Evolutionary conservation across 2,329 filamentous ascomycete species (phyloP), one percentile per base, ranked within the genome.

Genomic region (Aspergillus viridinutans): DNA sequence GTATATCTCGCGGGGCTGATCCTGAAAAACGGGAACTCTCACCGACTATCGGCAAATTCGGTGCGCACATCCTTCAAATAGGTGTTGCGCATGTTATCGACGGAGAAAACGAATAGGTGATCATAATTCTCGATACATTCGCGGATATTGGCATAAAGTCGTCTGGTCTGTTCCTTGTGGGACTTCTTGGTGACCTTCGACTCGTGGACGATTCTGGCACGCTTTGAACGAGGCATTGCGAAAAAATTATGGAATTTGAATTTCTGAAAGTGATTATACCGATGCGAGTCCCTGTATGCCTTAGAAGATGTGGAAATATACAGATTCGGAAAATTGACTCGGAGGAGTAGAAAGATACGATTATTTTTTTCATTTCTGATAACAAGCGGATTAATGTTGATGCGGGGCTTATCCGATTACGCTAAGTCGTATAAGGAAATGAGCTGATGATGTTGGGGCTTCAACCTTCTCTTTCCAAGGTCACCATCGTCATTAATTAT

Each of bases 71-170:
- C 86, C 80, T 97, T 96, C 69, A 97, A 80, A 76, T 96, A 92
- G 67, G 88, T 95, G 80, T 99, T 99, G 74, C 94, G 91, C 91
- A 96, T 96, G 81, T 97, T 97, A 73, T 96, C 90, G 66, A 99
- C 88, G 69, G 85, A 84, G 75, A 99, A 96, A 72, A 97, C 90
- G 78, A 95, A 95, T 79, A 93, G 89, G 81, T 93, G 86, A 76
- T 92, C 85, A 82, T 93, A 96, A 70, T 90, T 81, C 72, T 92
- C 88, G 59, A 95, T 83, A 70, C 87, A 87, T 73, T 92, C 88
- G 75, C 92, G 91, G 63, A 99, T 89, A 75, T 90, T 91, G 76
- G 88, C 82, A 79, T 93, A 96, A 61, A 97, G 88, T 71, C 88
- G 87, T 71, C 92, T 85, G 76, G 92, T 92, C 59, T 86, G 80